These are phyloP conservation scores for Erythrophleum fordii DNA, from an alignment of 306 rosid species.

Conservation along the genomic window DNA sequence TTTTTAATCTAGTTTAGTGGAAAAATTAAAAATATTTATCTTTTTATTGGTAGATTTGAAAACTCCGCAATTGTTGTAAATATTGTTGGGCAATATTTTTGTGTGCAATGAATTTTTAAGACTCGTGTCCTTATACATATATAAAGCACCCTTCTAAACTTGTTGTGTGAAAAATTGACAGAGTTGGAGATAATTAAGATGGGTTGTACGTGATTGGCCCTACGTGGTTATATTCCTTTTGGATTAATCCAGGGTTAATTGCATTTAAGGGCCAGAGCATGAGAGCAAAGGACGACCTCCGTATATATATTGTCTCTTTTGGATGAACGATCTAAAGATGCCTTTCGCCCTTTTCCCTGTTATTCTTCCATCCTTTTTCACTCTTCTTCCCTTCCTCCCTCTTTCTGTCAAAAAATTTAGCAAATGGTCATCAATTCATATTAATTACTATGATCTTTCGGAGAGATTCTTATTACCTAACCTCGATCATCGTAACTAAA, in stretches of 20 bases:
- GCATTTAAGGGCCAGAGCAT: too few species aligned
- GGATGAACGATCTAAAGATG: background rate
- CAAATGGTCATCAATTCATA: background rate
- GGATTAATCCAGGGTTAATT: background rate
- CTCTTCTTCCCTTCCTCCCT: too few species aligned
- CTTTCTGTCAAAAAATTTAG: background rate
- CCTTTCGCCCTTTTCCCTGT: background rate
- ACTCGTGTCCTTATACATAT: background rate
- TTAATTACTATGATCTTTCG: background rate
- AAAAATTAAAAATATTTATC: too few species aligned
- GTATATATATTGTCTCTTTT: too few species aligned
- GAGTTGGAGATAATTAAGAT: background rate
- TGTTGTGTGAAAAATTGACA: too few species aligned
- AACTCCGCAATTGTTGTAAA: background rate
- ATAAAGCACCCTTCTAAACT: too few species aligned
- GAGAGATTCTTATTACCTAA: background rate
- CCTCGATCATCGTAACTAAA: background rate
- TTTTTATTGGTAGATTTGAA: too few species aligned
- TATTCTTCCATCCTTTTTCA: background rate
- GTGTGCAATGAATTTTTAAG: background rate
- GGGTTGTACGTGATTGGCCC: background rate
- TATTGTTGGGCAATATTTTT: background rate
- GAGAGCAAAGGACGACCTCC: too few species aligned
- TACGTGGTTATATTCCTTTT: background rate
- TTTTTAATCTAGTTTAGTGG: too few species aligned